Conservation (phyloP, 78 protist species). For the Ministeria vibrans region DNA sequence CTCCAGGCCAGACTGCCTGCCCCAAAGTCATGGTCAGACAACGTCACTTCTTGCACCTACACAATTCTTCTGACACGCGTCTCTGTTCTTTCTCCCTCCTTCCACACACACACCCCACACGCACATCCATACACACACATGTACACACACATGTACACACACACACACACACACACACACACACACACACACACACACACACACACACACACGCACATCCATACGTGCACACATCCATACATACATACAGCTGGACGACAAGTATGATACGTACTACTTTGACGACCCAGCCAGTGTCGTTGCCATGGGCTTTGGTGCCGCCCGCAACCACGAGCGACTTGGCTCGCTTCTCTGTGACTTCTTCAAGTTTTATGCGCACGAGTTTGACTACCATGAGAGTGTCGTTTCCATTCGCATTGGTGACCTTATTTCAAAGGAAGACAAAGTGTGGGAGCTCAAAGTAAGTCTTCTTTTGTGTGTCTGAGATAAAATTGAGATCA, state of each 20-base stretch:
- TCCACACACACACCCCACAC: too few species aligned
- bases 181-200: too few species aligned
- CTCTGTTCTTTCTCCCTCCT: too few species aligned
- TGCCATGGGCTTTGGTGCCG: constrained; percentile 13
- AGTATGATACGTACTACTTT: not conserved
- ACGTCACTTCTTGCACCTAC: not conserved
- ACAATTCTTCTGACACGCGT: too few species aligned
- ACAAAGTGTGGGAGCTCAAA: constrained; percentile 35
- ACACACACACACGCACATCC: too few species aligned
- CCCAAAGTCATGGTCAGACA: not conserved
- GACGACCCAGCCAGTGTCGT: not conserved
- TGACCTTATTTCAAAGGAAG: constrained; percentile 13
- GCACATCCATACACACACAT: too few species aligned
- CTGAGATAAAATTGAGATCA: not conserved
- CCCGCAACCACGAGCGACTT: constrained; percentile 7
- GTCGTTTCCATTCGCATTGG: constrained; percentile 27
- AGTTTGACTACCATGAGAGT: constrained; percentile 28
- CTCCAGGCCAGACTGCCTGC: not conserved
- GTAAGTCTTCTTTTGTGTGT: not conserved
- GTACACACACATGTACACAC: too few species aligned
- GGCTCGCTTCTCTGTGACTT: constrained; percentile 18
- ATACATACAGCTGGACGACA: too few species aligned
- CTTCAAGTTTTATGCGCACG: constrained; percentile 32
- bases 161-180: too few species aligned
- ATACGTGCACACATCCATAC: not conserved